Base-by-base conservation (phyloP, 768 basidiomycete species). In the Lactarius hengduanensis region DNA sequence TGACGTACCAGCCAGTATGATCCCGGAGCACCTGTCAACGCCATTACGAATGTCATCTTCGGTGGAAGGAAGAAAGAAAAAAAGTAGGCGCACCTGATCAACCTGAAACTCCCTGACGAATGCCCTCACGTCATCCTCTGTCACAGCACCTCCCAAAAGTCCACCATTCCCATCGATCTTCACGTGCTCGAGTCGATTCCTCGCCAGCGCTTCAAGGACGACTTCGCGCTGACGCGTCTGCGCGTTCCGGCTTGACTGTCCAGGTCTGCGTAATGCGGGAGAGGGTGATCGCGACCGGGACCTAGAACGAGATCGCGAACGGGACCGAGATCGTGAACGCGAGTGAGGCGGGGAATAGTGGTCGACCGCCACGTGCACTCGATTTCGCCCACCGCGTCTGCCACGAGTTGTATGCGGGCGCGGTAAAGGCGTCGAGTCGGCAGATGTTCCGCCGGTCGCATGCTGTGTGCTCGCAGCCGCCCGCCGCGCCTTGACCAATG, bases 1-100 rank as follows among this genome's bases (percentile, higher is more conserved):
- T 90, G 69, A 95, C 83, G 73, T 94, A 96, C 81, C 92, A 89
- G 11, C 87, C 90, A 2, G 78, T 76, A 59, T 84, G 82, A 74
- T 91, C 90, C 68, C 85, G 83, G 2, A 94, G 78, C 32, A 95
- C 81, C 90, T 92, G 64, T 40, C 34, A 61, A 62, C 38, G 62
- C 43, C 57, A 40, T 65, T 40, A 50, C 57, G 62, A 59, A 65
- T 40, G 59, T 65, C 7, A 50, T 7, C 50, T 53, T 53, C 26
- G 26, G 22, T 40, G 62, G 62, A 71, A 63, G 15, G 38, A 62
- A 57, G 13, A 30, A 62, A 28, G 60, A 60, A 66, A 67, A 16
- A 2, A 50, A n/a, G 38, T 16, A 28, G 32, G 78, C 87, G 73
- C 77, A 91, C 91, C 82, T 85, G 82, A 57, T 92, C 86, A 22